Conservation (phyloP, 805 yeast genomes). For the Kuraishia ogatae region DNA sequence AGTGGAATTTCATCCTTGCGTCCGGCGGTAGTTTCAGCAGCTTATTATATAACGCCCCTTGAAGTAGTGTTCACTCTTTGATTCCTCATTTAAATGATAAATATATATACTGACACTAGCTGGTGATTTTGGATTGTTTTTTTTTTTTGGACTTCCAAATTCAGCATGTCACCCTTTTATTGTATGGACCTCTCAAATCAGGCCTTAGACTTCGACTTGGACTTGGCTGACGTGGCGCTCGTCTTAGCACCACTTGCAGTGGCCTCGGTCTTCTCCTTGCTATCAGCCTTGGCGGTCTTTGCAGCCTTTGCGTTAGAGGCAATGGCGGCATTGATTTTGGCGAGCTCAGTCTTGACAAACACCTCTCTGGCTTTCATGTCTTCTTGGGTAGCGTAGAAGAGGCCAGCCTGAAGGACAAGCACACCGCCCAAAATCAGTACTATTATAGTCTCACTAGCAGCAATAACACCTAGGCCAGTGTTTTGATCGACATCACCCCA, state of each 20-base stretch:
- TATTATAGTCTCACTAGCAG: slow-evolving; percentile 78
- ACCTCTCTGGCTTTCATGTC: slow-evolving; percentile 17
- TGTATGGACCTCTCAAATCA: slow-evolving; percentile 6
- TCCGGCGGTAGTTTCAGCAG: background rate
- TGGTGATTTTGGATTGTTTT: too few species aligned
- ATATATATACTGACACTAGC: too few species aligned
- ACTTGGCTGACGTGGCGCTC: slow-evolving; percentile 11
- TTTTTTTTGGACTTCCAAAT: too few species aligned
- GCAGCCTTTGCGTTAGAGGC: background rate
- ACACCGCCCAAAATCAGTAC: slow-evolving; percentile 68
- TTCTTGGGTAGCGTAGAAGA: slow-evolving; percentile 60
- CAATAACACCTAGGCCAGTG: slow-evolving; percentile 86
- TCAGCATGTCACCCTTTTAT: too few species aligned
- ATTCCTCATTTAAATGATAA: background rate
- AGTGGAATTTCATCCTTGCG: background rate
- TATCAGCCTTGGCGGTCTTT: background rate
- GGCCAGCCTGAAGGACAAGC: slow-evolving; percentile 77
- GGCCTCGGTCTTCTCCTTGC: slow-evolving; percentile 4
- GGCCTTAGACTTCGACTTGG: slow-evolving; percentile 14
- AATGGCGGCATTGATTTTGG: background rate
- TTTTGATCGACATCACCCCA: slow-evolving; percentile 93
- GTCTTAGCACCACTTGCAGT: slow-evolving; percentile 7
- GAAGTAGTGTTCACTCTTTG: background rate
- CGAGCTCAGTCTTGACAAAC: slow-evolving; percentile 15
- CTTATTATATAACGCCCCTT: background rate